These are phyloP conservation scores for Pseudocercospora pini-densiflorae DNA, from an alignment of 2,329 filamentous ascomycete genomes.

Conservation along the genomic window DNA sequence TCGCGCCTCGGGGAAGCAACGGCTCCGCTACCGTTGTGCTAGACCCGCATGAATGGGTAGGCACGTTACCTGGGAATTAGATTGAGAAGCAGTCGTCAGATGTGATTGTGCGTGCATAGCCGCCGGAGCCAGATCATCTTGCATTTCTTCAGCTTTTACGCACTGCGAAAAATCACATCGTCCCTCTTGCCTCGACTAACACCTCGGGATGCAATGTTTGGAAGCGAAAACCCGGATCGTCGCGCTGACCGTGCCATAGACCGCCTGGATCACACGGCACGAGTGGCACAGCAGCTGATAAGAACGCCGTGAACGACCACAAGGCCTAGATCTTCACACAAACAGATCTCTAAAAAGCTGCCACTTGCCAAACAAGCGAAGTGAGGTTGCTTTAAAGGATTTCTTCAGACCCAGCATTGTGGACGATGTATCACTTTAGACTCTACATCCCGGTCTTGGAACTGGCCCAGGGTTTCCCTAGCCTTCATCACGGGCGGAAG, in stretches of 20 bases:
- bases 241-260: neutral
- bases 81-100: neutral
- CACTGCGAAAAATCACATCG: too few relatives aligned
- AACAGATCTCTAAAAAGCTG: neutral
- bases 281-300: neutral
- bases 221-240: neutral
- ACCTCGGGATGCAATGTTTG: too few relatives aligned
- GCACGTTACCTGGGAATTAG: conserved; percentile 19
- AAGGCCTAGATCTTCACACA: neutral
- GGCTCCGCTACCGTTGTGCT: conserved; percentile 22
- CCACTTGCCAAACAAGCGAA: neutral
- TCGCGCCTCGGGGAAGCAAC: conserved; percentile 15
- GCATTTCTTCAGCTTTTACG: neutral
- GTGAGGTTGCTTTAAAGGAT: conserved; percentile 2
- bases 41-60: conserved; percentile 21
- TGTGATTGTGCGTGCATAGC: conserved; percentile 1
- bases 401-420: neutral
- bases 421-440: neutral
- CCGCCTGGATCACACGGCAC: neutral
- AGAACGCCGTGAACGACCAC: neutral
- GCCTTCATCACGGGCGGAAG: neutral
- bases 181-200: too few relatives aligned
- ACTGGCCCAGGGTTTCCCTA: neutral
- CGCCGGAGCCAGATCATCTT: neutral
- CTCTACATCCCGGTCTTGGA: conserved; percentile 4